Base-by-base conservation (phyloP, 768 basidiomycete genomes). In the Suillus plorans region DNA sequence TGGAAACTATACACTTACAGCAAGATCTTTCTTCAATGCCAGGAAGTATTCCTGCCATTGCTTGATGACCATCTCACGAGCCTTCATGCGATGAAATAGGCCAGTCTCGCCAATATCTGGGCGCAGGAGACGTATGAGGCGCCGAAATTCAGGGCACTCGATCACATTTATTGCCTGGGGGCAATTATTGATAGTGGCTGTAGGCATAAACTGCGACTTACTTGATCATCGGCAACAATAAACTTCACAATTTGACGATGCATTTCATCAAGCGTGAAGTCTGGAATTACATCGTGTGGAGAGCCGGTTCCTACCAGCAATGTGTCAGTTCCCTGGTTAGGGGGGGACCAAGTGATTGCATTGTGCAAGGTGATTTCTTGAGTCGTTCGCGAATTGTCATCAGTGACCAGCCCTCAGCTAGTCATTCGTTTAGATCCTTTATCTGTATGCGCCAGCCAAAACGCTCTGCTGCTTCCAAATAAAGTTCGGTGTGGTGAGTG, bases 111-210 rank as follows among this genome's bases (percentile, higher is more conserved):
- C 36, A 36, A 36, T 36, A 9, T 36, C 36, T 10, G 9, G 36
- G 36, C 9, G 0, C 10, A 36, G 10, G 36, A 36, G 36, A 36
- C 5, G 9, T 8, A 36, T 36, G 36, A 36, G 36, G 5, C 5
- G 9, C 10, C 9, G 10, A 36, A 36, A 36, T 36, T 36, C 10
- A 36, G 36, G 36, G 2, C 36, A 36, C 36, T 36, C 9, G 2
- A 36, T 36, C 39, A 76, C 64, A 5, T 13, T 47, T 22, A 47
- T 22, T 4, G 45, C 45, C 45, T 47, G n/a, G 45, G 10, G n/a
- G 10, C 10, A 6, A 22, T 5, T 22, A 12, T 47, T n/a, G 22
- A 22, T 47, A 4, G 45, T 47, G n/a, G 45, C 45, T 47, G n/a
- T 47, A 47, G n/a, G 45, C 10, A 22, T 22, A 10, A 47, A 22